phyloP scores from a whole-genome alignment of 208 protist genomes.

The Naegleria fowleri region DNA sequence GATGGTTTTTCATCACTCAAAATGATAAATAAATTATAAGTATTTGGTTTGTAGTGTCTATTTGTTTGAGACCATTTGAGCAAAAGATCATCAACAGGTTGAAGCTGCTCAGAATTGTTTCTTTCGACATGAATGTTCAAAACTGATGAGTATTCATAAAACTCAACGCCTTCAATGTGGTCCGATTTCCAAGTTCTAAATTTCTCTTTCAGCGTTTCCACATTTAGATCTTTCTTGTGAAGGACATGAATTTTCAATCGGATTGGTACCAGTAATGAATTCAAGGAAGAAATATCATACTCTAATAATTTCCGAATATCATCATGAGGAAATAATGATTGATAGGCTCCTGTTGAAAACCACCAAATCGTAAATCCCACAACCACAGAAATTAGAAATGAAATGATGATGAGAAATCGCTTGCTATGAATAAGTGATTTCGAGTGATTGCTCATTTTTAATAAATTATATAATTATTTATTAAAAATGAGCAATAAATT shows the following conservation, averaged over 20 bases:
- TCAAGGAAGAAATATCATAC: not conserved
- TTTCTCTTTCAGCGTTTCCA: too few relatives aligned
- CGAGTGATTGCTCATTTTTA: too few relatives aligned
- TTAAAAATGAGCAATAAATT: too few relatives aligned
- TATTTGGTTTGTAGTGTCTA: not conserved
- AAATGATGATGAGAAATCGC: not conserved
- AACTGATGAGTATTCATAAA: not conserved
- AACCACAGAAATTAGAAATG: not conserved
- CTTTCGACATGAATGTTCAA: not conserved
- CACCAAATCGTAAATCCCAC: not conserved
- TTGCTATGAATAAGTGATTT: not conserved
- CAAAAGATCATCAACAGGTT: not conserved
- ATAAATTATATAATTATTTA: too few relatives aligned
- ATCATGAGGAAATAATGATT: constrained; percentile 1
- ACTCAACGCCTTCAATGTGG: not conserved
- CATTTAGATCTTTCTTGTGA: too few relatives aligned
- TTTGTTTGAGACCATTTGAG: not conserved
- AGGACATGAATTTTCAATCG: not conserved
- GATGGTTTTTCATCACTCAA: not conserved
- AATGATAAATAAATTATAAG: not conserved
- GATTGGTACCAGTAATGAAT: not conserved
- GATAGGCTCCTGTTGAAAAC: not conserved
- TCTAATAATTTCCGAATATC: not conserved
- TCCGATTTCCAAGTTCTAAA: too few relatives aligned
- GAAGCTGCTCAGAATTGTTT: too few relatives aligned